Evolutionary conservation across 1,284 basidiomycete genomes (phyloP).

Genomic region (Tetrapyrgos nigripes): DNA sequence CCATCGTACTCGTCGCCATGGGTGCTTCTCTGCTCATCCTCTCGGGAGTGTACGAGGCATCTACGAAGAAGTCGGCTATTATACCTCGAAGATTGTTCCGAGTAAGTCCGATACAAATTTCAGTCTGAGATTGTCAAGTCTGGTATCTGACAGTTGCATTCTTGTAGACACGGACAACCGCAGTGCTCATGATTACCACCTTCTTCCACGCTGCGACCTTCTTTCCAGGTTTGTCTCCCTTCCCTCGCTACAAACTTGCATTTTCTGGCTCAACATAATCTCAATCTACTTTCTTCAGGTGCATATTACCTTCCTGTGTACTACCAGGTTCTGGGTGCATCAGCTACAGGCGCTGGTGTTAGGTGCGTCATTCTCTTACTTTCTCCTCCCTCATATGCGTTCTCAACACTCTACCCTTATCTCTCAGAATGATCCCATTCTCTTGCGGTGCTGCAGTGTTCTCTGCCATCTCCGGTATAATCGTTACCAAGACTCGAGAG

Average conservation of each 20-base stretch:
- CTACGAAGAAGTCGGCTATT: slow-evolving; percentile 80
- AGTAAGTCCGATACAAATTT: slow-evolving; percentile 40
- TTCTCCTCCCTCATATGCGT: too few species aligned
- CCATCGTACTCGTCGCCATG: slow-evolving; percentile 77
- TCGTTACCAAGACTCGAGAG: slow-evolving; percentile 63
- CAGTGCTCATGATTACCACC: slow-evolving; percentile 63
- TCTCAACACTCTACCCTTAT: neutral
- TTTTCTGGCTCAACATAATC: too few species aligned
- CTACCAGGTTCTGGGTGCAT: slow-evolving; percentile 80
- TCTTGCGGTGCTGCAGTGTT: slow-evolving; percentile 67
- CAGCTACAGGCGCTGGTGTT: slow-evolving; percentile 78
- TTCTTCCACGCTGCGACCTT: slow-evolving; percentile 77
- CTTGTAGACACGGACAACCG: slow-evolving; percentile 75
- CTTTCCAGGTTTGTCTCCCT: slow-evolving; percentile 50
- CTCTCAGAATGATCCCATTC: slow-evolving; percentile 78
- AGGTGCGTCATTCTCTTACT: slow-evolving; percentile 46
- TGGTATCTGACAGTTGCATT: too few species aligned
- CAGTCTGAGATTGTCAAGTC: neutral
- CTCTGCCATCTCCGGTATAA: slow-evolving; percentile 66
- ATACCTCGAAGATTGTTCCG: slow-evolving; percentile 83
- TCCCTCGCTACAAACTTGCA: too few species aligned
- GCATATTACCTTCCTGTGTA: slow-evolving; percentile 81
- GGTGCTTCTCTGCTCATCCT: slow-evolving; percentile 66
- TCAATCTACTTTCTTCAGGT: slow-evolving; percentile 40
- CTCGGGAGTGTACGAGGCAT: slow-evolving; percentile 69